A percentile compares a stretch with the other conserved stretches of the same genome.
Evolutionary conservation across 1,284 basidiomycete genomes (phyloP).

Genomic region (Coniferiporia sulphurascens): DNA sequence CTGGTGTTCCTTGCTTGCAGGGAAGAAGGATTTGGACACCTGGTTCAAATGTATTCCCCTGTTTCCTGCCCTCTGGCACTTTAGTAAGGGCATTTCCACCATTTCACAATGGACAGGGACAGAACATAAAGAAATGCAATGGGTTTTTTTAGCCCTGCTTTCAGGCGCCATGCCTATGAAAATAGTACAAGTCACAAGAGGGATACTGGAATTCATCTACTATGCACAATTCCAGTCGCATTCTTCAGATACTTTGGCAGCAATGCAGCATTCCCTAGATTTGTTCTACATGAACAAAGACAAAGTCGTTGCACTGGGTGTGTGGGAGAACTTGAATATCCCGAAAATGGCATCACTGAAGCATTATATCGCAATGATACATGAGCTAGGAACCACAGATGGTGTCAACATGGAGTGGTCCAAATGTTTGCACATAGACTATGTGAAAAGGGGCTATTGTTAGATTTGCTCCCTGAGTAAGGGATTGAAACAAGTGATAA

Average conservation of each 20-base stretch:
- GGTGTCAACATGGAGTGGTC: conserved; percentile 26
- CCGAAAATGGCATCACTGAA: too few species aligned
- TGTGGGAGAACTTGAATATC: conserved; percentile 17
- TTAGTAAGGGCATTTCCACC: conserved; percentile 25
- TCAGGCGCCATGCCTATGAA: conserved; percentile 3
- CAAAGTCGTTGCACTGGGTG: conserved; percentile 11
- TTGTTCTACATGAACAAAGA: conserved; percentile 27
- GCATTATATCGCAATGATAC: too few species aligned
- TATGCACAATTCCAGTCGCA: conserved; percentile 31
- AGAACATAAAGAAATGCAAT: conserved; percentile 27
- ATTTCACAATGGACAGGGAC: conserved; percentile 28
- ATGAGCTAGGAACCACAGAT: too few species aligned
- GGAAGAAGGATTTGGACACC: conserved; percentile 18
- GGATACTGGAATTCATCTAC: conserved; percentile 34
- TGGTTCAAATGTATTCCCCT: too few species aligned
- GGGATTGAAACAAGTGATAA: too few species aligned
- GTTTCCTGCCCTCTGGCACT: conserved; percentile 19
- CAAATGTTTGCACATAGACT: conserved; percentile 31
- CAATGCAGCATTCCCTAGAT: conserved; percentile 24
- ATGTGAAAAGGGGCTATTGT: conserved; percentile 31
- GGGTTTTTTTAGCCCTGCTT: conserved; percentile 23
- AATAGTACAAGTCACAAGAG: conserved; percentile 20
- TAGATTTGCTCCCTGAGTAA: too few species aligned
- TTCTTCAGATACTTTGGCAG: conserved; percentile 22
- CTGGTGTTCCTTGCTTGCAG: conserved; percentile 21